Base-by-base conservation (phyloP, 805 yeast genomes). In the Monosporozyma yasuniensis region DNA sequence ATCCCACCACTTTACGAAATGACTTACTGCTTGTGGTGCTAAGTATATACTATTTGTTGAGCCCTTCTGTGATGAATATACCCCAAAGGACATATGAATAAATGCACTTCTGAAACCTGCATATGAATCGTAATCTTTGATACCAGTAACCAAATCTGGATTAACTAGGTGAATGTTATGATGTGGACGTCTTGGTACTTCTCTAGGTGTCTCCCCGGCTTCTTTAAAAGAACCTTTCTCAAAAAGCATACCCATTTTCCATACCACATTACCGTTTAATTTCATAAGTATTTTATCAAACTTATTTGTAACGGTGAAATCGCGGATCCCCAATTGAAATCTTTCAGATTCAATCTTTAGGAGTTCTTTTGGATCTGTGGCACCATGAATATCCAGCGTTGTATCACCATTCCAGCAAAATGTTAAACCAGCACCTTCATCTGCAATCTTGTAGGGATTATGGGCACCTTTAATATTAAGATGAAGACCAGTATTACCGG, bases 1-100 rank as follows among this genome's bases (percentile, higher is more conserved):
- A 34, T 71, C 67, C 95, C 96, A 88, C 97, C 97, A 90, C 10
- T 65, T 66, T 54, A 78, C 74, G 66, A 89, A 88, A 55, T 84
- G 91, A 1, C 69, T 57, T 52, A 87, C 72, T 0, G 81, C 72
- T n/a, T 73, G 72, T 0, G 96, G 96, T 2, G 88, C 77, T 47
- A 89, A 66, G 61, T 88, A 87, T 4, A 83, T 73, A 4, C 87
- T 72, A 61, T 88, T 89, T 50, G 76, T 73, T n/a, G 75, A 65
- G 64, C 50, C 69, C 61, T 52, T 74, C 52, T 53, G 52, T 7
- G 55, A 57, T 12, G 71, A 63, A 46, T 54, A 60, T 22, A 69
- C 65, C 6, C 72, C 72, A 47, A 70, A 60, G 2, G 83, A 71
- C 69, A 76, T 60, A 60, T 83, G 87, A 22, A 83, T 68, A 56